Evolutionary conservation across 352 stramenopile genomes (phyloP), one percentile per base, ranked within the genome.

Genomic region (Labyrinthula sp.): DNA sequence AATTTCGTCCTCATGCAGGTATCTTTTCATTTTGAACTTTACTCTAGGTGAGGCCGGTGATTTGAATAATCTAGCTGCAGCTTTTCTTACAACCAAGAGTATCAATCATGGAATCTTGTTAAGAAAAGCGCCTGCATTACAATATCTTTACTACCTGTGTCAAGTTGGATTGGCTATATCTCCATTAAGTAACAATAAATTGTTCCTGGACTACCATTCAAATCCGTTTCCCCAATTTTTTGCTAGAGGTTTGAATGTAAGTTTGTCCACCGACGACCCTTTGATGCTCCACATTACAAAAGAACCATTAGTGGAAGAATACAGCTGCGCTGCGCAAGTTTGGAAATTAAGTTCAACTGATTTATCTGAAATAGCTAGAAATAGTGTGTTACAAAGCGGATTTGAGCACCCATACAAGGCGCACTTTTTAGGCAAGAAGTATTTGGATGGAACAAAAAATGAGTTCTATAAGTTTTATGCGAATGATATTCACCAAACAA

Each of bases 51-150:
- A 98, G 66, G 92, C 88, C 28, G 88, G 89, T 12, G 83, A 96
- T 48, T 68, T 84, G 1, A 86, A 95, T 56, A 87, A 98, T 61
- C 71, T 97, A 38, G 82, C 75, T 0, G 73, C 76, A 8, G 64
- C 71, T 17, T 90, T 78, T 58, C 56, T 92, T 18, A 76, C 72
- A 30, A 69, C 79, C 4, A 82, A 91, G 30, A 67, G 64, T 6
- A 95, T 98, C 62, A 97, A 97, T 69, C 89, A 98, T 62, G 89
- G 89, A 18, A 94, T 98, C 63, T 86, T 89, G 36, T 68, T 98
- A 24, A 76, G 89, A 40, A 92, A 94, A 61, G 79, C 84, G 33
- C 79, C 93, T 23, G 74, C 65, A 25, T 66, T 98, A 30, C 87
- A 97, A 62, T 97, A 97, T 59, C 62, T 98, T 29, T 98, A 96